Evolutionary conservation across 495 filamentous ascomycete genomes (phyloP).

Genomic region (Xylaria grammica): DNA sequence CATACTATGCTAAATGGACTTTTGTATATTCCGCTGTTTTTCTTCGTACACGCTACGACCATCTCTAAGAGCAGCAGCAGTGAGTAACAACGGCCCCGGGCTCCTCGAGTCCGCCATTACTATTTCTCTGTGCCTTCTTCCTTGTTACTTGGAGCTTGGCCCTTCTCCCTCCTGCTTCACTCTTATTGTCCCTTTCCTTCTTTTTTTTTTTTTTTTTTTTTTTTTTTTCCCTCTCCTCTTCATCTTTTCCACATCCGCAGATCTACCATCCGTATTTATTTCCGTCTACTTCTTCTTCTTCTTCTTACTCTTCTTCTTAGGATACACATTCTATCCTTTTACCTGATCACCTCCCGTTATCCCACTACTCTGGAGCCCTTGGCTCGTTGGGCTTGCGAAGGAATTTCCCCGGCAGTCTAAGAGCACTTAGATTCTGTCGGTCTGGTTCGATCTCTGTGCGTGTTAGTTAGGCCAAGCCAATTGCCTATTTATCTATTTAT

Average conservation of each 20-base stretch:
- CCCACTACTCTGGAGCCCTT: slow-evolving; percentile 3
- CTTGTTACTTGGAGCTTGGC: slow-evolving; percentile 14
- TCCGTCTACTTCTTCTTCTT: background rate
- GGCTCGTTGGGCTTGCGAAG: slow-evolving; percentile 12
- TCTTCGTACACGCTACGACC: slow-evolving; percentile 12
- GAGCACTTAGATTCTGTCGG: background rate
- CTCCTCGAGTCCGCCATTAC: slow-evolving; percentile 21
- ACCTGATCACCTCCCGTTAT: background rate
- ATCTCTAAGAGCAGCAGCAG: slow-evolving; percentile 12
- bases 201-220: background rate
- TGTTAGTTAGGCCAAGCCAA: background rate
- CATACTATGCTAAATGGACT: slow-evolving; percentile 13
- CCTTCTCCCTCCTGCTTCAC: slow-evolving; percentile 1
- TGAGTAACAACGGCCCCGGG: slow-evolving; percentile 15
- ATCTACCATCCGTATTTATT: background rate
- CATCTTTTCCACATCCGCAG: slow-evolving; percentile 2
- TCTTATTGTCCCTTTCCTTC: background rate
- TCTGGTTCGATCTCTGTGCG: slow-evolving; percentile 17
- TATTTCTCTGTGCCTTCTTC: slow-evolving; percentile 20
- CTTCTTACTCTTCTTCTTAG: background rate
- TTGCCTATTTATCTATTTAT: too few relatives aligned
- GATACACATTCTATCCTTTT: background rate
- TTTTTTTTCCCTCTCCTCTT: background rate
- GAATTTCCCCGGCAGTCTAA: background rate
- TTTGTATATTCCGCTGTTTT: slow-evolving; percentile 13